Evolutionary conservation across 2,329 filamentous ascomycete genomes (phyloP), one percentile per base, ranked within the genome.

Genomic region (Aspergillus jensenii): DNA sequence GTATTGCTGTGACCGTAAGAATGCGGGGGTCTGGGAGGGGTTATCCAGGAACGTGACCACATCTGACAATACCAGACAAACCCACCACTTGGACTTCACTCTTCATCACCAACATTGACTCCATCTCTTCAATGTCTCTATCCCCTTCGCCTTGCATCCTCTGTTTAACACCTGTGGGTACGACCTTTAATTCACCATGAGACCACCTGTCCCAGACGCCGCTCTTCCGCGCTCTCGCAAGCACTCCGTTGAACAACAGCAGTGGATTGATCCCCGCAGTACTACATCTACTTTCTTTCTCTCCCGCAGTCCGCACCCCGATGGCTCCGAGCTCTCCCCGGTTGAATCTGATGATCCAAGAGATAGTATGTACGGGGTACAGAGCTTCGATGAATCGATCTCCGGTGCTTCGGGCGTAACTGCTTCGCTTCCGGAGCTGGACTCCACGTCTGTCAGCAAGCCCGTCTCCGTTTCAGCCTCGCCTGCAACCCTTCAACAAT

Each of bases 281-380:
- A 65, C 70, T 56, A 74, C 83, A 43, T 82, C 82, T 51, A 82
- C 82, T 52, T 87, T 87, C 77, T 86, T 87, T 70, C 75, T 88
- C 60, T 77, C 81, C 60, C 83, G 80, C 62, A 82, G 81, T 65
- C 75, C 78, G 58, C 79, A 82, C 52, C 71, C 81, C 64, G 77
- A 82, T 35, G 45, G 50, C 59, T 69, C 71, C 25, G 56, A 62
- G 35, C 33, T 55, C 40, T 72, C 71, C 25, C 64, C 66, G 17
- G 64, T 66, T 35, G 62, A 71, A n/a, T 58, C 65, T 11, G 69
- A 68, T 4, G 67, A 67, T 14, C 63, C 66, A 19, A 67, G 64
- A 44, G 79, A 82, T 37, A 82, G 77, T 65, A 79, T 77, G 44
- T 86, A 81, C 67, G 84, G 84, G 3, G 82, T 86, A 2, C 79